Evolutionary conservation across 805 yeast species (phyloP), one percentile per base, ranked within the genome.

Genomic region (Teunomyces cretensis): DNA sequence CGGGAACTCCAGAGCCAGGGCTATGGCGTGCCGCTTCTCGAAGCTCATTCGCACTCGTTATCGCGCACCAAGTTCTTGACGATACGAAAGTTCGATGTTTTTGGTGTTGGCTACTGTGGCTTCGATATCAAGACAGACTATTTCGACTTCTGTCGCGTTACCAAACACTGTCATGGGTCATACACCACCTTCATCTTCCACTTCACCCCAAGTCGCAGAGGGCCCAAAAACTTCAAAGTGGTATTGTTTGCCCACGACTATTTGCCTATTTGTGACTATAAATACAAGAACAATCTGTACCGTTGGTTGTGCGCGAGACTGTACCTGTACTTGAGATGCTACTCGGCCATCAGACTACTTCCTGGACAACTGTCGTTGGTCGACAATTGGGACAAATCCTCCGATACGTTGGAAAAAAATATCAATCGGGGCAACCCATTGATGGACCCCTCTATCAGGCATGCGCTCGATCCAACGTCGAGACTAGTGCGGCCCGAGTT

Each of bases 241-340:
- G 35, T 32, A 8, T 39, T 41, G 9, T 45, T 45, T 22, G 30
- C 32, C 31, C 48, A 45, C 31, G 32, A 38, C 14, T 4, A 36
- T 27, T 36, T 41, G 30, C 48, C 48, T 4, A 45, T 45, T 17
- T 22, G 38, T 2, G 48, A 45, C 19, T 45, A 45, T 32, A 33
- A 36, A 33, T 32, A 31, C 36, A 19, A 32, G 15, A 45, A 42
- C 9, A 38, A 30, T 8, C 36, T 41, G 5, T 45, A 41, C 26
- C 17, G 48, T 6, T 45, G 48, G 48, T 26, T 45, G 27, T 24
- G 37, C 36, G 33, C 32, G 12, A 26, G 28, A 26, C 28, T 26
- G 28, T 26, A 5, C 28, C 28, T 4, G 26, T 22, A 22, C 26
- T 22, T 22, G 12, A 26, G 12, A 11, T 9, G 28, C 12, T 26